Evolutionary conservation across 208 protist genomes (phyloP), one percentile per base, ranked within the genome.

Genomic region (Trypanosoma lewisi): DNA sequence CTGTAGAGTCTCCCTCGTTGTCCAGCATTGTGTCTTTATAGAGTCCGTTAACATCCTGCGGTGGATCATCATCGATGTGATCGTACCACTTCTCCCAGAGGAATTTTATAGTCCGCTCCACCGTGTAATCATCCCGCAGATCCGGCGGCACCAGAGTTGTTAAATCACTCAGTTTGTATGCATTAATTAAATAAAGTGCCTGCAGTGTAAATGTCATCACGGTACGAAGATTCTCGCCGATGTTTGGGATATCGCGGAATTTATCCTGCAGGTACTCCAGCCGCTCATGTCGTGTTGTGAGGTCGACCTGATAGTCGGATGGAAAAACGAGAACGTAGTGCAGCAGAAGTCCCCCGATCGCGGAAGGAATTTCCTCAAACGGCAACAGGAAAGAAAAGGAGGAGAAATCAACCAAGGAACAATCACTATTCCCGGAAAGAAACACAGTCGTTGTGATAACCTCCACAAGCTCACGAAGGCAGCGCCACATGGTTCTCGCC

Each of bases 261-360:
- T 82, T 82, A 27, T 57, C 56, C 63, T 84, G 75, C 17, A 95
- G 65, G 57, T 88, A 73, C 12, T 75, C 72, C 51, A 78, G 77
- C 47, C 89, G 78, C 42, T 85, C 69, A 69, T 88, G 49, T 21
- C 71, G 67, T 9, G 83, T 93, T 27, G 65, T 63, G 74, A 78
- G 75, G 72, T 84, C 75, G 25, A 61, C 64, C 61, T 93, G 83
- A 62, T 92, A 95, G 59, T 95, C 84, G 19, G 70, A 63, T 8
- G 89, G 85, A 65, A 91, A 93, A 48, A 91, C 84, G 53, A 95
- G 75, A 4, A 95, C 85, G 75, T 93, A 95, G 68, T 93, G 85
- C 44, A 93, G 76, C 53, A 95, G 71, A 53, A 95, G 63, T 0
- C 81, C 89, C 33, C 83, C 89, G 42, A 95, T 81, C n/a, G 82